Evolutionary conservation across 2,329 filamentous ascomycete genomes (phyloP), one percentile per base, ranked within the genome.

Genomic region (Aureobasidium sp.): DNA sequence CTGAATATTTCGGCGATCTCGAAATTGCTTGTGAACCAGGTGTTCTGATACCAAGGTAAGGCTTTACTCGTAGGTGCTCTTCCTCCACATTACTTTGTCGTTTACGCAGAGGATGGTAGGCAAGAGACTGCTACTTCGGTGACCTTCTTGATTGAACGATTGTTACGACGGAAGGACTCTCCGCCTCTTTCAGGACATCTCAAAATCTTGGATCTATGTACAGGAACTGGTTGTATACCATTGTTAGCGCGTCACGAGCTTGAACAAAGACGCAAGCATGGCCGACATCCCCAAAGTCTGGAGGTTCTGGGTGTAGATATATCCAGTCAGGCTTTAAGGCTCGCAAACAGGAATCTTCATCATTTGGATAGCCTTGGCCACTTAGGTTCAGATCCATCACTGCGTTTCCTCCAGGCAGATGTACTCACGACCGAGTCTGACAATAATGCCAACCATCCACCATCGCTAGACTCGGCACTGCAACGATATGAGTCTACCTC

Each of bases 181-280:
- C 2, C 4, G 7, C 2, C 0, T 26, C 53, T 61, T 47, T 47
- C 32, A 13, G 32, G 20, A 0, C 42, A 36, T 32, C 68, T 95
- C 13, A 82, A 80, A 13, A 78, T 97, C 44, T 74, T 97, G 9
- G 94, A 99, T 73, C 79, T 97, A 34, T 97, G 94, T 74, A 92
- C 91, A 0, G 94, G 94, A 10, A 90, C 89, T 5, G 94, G 94
- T 5, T 97, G 93, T 75, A 96, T 97, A 65, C 83, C 91, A 0
- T 81, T 97, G 9, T 82, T 90, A 3, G 79, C 96, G 7, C 84
- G 88, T 65, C 79, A 86, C 39, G 79, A 87, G 10, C 80, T 91
- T 63, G 13, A 71, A 68, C 36, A 67, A 71, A 37, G 34, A 37
- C 34, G 34, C 3, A 68, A 73, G 1, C 15, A 39, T 12, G 12